A percentile compares a stretch with the other conserved stretches of the same genome.
Evolutionary conservation across 176 grass and related monocot genomes (phyloP).

Genomic region (Musa acuminata): DNA sequence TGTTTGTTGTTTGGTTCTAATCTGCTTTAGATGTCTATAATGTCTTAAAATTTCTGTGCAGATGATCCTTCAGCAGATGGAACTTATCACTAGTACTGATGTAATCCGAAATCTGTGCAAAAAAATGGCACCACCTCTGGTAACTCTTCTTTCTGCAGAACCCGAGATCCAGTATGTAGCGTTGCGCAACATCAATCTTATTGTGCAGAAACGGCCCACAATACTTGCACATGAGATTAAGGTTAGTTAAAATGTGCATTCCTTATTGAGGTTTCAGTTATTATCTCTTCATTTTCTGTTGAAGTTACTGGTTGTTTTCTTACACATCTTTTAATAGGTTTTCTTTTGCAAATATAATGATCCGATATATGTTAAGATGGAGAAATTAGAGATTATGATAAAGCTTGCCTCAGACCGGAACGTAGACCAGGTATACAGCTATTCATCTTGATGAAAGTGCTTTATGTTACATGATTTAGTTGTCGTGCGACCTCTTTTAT

Average conservation of each 20-base stretch:
- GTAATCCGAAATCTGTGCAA: conserved; percentile 96
- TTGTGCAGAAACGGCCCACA: conserved; percentile 95
- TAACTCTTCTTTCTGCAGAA: conserved; percentile 92
- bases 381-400: conserved; percentile 99
- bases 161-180: conserved; percentile 98
- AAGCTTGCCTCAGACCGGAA: conserved; percentile 95
- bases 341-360: conserved; percentile 99
- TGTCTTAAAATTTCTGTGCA: conserved; percentile 20
- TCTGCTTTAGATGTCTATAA: conserved; percentile 27
- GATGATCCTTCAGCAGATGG: conserved; percentile 99
- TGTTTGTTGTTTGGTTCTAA: not conserved
- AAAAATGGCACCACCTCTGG: conserved; percentile 97
- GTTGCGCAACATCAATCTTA: conserved; percentile 95
- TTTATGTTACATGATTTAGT: not conserved
- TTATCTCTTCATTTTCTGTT: conserved; percentile 1
- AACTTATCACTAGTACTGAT: conserved; percentile 92
- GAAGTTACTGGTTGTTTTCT: conserved; percentile 16
- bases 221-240: conserved; percentile 99
- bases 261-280: conserved; percentile 13
- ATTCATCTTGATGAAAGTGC: not conserved
- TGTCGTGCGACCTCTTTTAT: not conserved
- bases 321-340: conserved; percentile 41
- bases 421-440: conserved; percentile 76
- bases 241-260: conserved; percentile 38
- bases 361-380: conserved; percentile 94